A percentile compares a stretch with the other conserved stretches of the same genome.
Conservation (phyloP, 306 rosid genomes). For the Cucumis cinereus region DNA sequence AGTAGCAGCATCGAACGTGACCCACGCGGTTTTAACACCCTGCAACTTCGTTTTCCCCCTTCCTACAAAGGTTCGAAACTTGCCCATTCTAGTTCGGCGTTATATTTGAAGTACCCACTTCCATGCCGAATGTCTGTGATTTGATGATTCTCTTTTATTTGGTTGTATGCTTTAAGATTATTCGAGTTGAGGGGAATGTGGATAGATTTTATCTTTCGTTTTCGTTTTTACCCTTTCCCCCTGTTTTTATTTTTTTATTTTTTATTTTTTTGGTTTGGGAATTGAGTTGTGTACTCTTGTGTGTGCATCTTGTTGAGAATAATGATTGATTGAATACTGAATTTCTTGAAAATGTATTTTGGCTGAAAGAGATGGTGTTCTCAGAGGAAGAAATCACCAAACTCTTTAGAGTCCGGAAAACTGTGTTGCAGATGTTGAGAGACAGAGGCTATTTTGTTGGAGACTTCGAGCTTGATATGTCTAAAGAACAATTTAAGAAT, state of each 20-base stretch:
- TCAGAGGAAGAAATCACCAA: constrained; percentile 36
- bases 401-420: constrained; percentile 37
- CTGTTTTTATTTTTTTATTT: too few species aligned
- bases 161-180: too few species aligned
- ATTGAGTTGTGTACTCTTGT: neutral
- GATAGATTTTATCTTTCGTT: neutral
- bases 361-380: constrained; percentile 28
- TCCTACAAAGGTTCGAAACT: too few species aligned
- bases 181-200: too few species aligned
- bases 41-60: too few species aligned
- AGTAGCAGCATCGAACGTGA: too few species aligned
- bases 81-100: too few species aligned
- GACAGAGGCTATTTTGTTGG: constrained; percentile 45
- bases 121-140: too few species aligned
- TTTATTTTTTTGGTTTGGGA: neutral
- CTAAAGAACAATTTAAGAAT: constrained; percentile 27
- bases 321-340: neutral
- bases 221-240: neutral
- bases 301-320: neutral
- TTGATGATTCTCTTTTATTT: too few species aligned
- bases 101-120: too few species aligned
- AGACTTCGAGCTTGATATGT: constrained; percentile 46
- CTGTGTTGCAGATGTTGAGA: constrained; percentile 59
- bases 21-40: too few species aligned
- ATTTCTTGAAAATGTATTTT: neutral